Conservation (phyloP, 2,329 filamentous ascomycete genomes). For the Botrytis elliptica region DNA sequence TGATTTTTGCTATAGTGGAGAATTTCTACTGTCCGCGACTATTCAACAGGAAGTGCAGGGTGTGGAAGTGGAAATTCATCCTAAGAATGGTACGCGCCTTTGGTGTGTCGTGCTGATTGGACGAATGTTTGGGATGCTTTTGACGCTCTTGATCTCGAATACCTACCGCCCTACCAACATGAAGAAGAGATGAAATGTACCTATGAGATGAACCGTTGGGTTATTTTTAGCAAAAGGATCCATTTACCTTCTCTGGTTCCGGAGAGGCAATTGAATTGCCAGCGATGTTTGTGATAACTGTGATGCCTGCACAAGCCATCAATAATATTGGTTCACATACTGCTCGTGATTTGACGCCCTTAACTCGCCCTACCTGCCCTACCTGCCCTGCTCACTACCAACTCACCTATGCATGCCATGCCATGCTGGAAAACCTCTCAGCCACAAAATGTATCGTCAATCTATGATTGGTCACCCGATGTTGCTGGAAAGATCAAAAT, state of each 20-base stretch:
- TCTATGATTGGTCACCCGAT: background rate
- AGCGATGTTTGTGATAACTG: background rate
- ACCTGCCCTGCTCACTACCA: background rate
- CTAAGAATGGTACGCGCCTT: background rate
- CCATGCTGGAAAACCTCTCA: background rate
- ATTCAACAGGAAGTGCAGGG: background rate
- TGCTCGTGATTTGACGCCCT: constrained; percentile 6
- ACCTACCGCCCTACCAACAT: background rate
- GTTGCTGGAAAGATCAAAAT: background rate
- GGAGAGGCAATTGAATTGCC: background rate
- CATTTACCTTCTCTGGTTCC: background rate
- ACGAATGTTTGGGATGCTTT: background rate
- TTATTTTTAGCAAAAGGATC: background rate
- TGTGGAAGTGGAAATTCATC: background rate
- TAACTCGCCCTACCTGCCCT: background rate
- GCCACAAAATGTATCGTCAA: background rate
- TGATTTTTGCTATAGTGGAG: background rate
- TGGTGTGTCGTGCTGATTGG: background rate
- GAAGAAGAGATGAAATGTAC: background rate
- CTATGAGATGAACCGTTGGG: background rate
- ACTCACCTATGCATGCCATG: background rate
- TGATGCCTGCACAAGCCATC: background rate
- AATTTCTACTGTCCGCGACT: background rate
- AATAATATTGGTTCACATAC: background rate
- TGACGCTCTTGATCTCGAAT: constrained; percentile 1